Base-by-base conservation (phyloP, 192 early-diverging fungal genomes). In the Coemansia sp. region DNA sequence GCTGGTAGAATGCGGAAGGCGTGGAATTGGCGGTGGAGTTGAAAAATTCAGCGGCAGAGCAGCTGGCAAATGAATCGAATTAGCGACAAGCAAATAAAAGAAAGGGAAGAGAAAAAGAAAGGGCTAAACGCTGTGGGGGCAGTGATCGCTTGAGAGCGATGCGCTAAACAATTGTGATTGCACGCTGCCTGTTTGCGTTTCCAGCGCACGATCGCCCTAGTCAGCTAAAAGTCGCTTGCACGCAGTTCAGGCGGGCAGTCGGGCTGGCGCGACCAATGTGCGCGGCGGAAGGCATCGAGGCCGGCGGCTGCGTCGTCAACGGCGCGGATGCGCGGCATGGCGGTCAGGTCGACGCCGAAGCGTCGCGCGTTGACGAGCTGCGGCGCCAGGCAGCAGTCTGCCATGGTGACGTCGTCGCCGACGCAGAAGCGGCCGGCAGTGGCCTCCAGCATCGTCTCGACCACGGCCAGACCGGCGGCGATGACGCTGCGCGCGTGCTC, bases 391-490 rank as follows among this genome's bases (percentile, higher is more conserved):
- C 78, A 87, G 48, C 91, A 73, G 76, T 97, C 95, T 0, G 95
- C 95, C 66, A 96, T 70, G 4, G 93, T 93, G 36, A 97, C 83
- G 25, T 84, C 52, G 67, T 96, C 89, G 25, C 93, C 94, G 33
- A 89, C 85, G 62, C 88, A 91, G 75, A 89, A 97, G 34, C 67
- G 82, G 25, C 90, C 92, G 1, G 90, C 86, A 4, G 86, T 83
- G 22, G 75, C 59, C 52, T 71, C 78, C 16, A 97, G 85, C 66
- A 85, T 75, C 33, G 61, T 77, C 60, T 96, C 93, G 34, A 94
- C 76, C 7, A 77, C 86, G 7, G 77, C 74, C 66, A 95, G 90
- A 0, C 91, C 91, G 12, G 68, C 61, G 0, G 64, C 87, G 88
- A 72, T 93, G 84, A 71, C 36, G 55, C 63, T 72, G 71, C 71